Evolutionary conservation across 768 basidiomycete species (phyloP).

Genomic region (Symmetrospora coprosmae): DNA sequence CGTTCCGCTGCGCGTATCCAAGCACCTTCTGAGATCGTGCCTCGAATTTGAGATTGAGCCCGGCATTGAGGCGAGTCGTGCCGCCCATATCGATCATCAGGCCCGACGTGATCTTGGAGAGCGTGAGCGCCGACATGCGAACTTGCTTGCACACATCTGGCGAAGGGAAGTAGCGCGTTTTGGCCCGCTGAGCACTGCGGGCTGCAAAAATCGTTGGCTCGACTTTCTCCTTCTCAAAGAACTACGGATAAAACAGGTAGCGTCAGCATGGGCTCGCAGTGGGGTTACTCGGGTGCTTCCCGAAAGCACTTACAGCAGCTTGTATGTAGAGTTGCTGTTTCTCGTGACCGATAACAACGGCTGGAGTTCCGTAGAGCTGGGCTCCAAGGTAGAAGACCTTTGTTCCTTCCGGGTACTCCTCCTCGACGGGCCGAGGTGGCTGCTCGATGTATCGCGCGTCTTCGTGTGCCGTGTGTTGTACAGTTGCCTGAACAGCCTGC

Average conservation of each 20-base stretch:
- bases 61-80: conserved; percentile 69
- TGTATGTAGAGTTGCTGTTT: conserved; percentile 61
- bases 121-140: conserved; percentile 57
- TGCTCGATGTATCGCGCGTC: conserved; percentile 64
- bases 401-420: conserved; percentile 79
- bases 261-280: background rate
- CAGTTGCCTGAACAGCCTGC: conserved; percentile 71
- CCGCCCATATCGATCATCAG: conserved; percentile 72
- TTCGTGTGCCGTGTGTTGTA: conserved; percentile 66
- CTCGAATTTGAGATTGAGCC: conserved; percentile 90
- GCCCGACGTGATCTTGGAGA: conserved; percentile 84
- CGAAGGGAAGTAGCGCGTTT: conserved; percentile 58
- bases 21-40: conserved; percentile 83
- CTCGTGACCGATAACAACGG: conserved; percentile 63
- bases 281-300: background rate
- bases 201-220: conserved; percentile 67
- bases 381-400: conserved; percentile 93
- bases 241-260: conserved; percentile 42
- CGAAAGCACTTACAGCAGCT: conserved; percentile 56
- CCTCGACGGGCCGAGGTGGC: conserved; percentile 61
- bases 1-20: conserved; percentile 74
- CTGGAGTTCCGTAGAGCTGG: conserved; percentile 82
- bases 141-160: conserved; percentile 62
- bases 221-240: conserved; percentile 66
- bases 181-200: conserved; percentile 46